Evolutionary conservation across 768 basidiomycete species (phyloP).

Genomic region (Amanita rubescens): DNA sequence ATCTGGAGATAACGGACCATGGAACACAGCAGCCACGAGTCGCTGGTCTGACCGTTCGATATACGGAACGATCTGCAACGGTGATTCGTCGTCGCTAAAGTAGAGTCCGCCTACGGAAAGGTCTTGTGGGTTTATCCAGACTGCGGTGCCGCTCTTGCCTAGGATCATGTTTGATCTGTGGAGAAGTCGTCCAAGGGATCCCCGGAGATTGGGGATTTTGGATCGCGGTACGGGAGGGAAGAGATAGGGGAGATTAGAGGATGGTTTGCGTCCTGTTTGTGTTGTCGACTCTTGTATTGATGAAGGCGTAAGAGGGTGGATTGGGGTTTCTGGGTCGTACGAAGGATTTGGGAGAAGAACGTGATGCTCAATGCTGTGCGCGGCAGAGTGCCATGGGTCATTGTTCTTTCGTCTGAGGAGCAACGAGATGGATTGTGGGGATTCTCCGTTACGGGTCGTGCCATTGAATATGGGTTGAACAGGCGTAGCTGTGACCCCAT

Average conservation of each 20-base stretch:
- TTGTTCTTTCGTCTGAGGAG: slow-evolving; percentile 48
- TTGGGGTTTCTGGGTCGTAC: slow-evolving; percentile 8
- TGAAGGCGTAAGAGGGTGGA: not conserved
- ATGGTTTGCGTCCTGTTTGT: not conserved
- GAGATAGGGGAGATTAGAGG: slow-evolving; percentile 21
- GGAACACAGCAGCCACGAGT: slow-evolving; percentile 1
- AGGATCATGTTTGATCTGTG: slow-evolving; percentile 48
- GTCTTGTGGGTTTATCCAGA: slow-evolving; percentile 55
- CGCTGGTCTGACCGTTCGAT: not conserved
- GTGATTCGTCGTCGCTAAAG: slow-evolving; percentile 12
- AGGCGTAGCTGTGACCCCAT: slow-evolving; percentile 40
- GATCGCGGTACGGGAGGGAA: slow-evolving; percentile 42
- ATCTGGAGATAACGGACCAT: not conserved
- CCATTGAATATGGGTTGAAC: slow-evolving; percentile 4
- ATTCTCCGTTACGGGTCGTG: not conserved
- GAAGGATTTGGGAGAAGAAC: slow-evolving; percentile 31
- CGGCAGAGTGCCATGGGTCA: slow-evolving; percentile 50
- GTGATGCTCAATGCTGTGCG: slow-evolving; percentile 47
- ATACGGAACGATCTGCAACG: slow-evolving; percentile 14
- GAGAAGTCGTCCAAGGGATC: slow-evolving; percentile 27
- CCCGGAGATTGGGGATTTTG: slow-evolving; percentile 34
- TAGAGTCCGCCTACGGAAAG: slow-evolving; percentile 32
- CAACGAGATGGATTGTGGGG: slow-evolving; percentile 30
- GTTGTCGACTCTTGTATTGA: not conserved
- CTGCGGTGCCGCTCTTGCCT: slow-evolving; percentile 49